Conservation (phyloP, 192 early-diverging fungal species). For the Podila verticillata region DNA sequence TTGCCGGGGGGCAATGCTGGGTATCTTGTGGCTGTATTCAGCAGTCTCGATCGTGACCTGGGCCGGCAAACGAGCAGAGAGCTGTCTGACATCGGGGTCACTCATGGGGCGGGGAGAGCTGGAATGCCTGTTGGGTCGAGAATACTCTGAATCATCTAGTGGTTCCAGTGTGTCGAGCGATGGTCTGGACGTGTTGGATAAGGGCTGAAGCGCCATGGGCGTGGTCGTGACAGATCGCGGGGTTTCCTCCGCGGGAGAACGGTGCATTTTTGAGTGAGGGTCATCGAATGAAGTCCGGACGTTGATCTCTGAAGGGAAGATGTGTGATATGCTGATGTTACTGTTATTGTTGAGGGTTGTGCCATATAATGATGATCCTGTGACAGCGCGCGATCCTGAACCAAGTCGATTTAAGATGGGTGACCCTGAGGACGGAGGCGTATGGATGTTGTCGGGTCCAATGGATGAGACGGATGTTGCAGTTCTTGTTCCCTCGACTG, state of each 20-base stretch:
- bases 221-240: slow-evolving; percentile 21
- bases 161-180: slow-evolving; percentile 39
- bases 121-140: slow-evolving; percentile 3
- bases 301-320: slow-evolving; percentile 10
- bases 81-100: slow-evolving; percentile 28
- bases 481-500: slow-evolving; percentile 38
- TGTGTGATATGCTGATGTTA: slow-evolving; percentile 10
- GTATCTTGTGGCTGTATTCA: slow-evolving; percentile 38
- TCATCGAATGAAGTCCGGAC: slow-evolving; percentile 32
- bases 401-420: slow-evolving; percentile 40
- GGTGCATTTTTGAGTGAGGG: neutral
- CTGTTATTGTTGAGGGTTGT: slow-evolving; percentile 15
- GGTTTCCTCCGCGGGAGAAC: slow-evolving; percentile 26
- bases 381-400: slow-evolving; percentile 32
- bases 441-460: slow-evolving; percentile 24
- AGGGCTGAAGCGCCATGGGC: slow-evolving; percentile 32
- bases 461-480: slow-evolving; percentile 28
- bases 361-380: slow-evolving; percentile 15
- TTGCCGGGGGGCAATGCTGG: slow-evolving; percentile 35
- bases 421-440: slow-evolving; percentile 30
- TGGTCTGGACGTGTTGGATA: slow-evolving; percentile 8
- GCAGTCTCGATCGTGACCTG: slow-evolving; percentile 38
- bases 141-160: slow-evolving; percentile 4
- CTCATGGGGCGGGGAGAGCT: slow-evolving; percentile 29
- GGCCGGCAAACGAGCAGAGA: slow-evolving; percentile 16